phyloP scores from a whole-genome alignment of 179 eudicot genomes.

The Beta macrorhiza region DNA sequence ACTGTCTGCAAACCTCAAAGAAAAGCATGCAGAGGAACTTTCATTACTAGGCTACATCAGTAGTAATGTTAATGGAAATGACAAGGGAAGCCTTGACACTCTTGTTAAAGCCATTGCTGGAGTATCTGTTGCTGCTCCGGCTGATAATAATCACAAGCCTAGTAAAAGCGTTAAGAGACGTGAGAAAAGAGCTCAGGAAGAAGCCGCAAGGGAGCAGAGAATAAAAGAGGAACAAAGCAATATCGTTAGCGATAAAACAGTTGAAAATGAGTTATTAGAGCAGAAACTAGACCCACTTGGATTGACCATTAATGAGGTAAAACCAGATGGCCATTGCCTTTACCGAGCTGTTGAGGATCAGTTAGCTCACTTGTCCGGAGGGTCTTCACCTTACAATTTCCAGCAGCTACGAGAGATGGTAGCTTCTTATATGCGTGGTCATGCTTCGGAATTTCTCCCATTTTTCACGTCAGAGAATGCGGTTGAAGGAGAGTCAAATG shows the following conservation, averaged over 20 bases:
- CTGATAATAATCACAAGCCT: conserved; percentile 63
- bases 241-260: conserved; percentile 50
- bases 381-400: conserved; percentile 58
- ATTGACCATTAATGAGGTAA: conserved; percentile 58
- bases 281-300: conserved; percentile 75
- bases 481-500: conserved; percentile 52
- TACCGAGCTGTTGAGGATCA: conserved; percentile 93
- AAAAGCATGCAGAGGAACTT: conserved; percentile 72
- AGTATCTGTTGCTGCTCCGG: conserved; percentile 54
- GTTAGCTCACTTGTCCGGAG: conserved; percentile 52
- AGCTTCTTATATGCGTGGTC: conserved; percentile 72
- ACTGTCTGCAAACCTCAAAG: conserved; percentile 67
- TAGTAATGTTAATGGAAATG: conserved; percentile 36
- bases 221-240: conserved; percentile 84
- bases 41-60: conserved; percentile 61
- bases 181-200: conserved; percentile 85
- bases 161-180: conserved; percentile 80
- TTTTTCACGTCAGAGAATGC: conserved; percentile 73
- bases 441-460: conserved; percentile 75
- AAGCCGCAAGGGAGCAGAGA: conserved; percentile 84
- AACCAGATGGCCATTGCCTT: conserved; percentile 92
- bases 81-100: no score
- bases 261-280: conserved; percentile 65
- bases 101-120: conserved; percentile 16
- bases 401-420: conserved; percentile 76